Percentiles rank a stretch among this genome's conserved stretches.
These are phyloP conservation scores for Globisporangium mamillatum DNA, from an alignment of 352 stramenopile species.

Conservation along the genomic window DNA sequence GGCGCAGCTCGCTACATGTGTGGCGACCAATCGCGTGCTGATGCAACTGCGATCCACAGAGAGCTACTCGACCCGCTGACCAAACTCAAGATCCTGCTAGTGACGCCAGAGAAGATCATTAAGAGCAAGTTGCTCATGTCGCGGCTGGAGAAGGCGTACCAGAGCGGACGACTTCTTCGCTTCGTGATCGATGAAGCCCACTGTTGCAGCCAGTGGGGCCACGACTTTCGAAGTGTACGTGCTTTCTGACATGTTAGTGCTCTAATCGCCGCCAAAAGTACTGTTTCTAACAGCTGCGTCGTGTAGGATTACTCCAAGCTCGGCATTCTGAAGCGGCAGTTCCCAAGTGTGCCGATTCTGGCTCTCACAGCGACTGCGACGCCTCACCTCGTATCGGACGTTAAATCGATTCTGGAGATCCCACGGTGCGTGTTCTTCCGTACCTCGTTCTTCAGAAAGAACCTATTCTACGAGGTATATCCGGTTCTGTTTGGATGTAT, in stretches of 20 bases:
- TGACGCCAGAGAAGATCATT: slow-evolving; percentile 92
- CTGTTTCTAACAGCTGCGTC: neutral
- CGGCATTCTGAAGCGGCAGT: slow-evolving; percentile 87
- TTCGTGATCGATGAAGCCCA: slow-evolving; percentile 94
- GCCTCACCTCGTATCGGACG: slow-evolving; percentile 61
- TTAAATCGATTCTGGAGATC: slow-evolving; percentile 76
- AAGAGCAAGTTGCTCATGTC: slow-evolving; percentile 88
- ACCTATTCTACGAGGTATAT: slow-evolving; percentile 88
- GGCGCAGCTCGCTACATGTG: slow-evolving; percentile 48
- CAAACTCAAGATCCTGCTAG: slow-evolving; percentile 81
- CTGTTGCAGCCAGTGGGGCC: slow-evolving; percentile 82
- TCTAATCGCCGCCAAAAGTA: neutral
- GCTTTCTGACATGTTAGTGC: neutral
- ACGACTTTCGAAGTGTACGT: slow-evolving; percentile 75
- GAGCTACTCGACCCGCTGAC: slow-evolving; percentile 73
- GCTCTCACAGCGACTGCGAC: slow-evolving; percentile 90
- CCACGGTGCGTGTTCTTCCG: slow-evolving; percentile 82
- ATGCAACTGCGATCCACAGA: slow-evolving; percentile 66
- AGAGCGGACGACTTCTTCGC: slow-evolving; percentile 68
- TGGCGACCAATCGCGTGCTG: slow-evolving; percentile 47
- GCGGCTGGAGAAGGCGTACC: slow-evolving; percentile 89
- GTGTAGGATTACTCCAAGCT: slow-evolving; percentile 91
- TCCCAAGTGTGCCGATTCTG: slow-evolving; percentile 88
- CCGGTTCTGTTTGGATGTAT: slow-evolving; percentile 16
- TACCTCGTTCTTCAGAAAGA: slow-evolving; percentile 88